These are phyloP conservation scores for Kwoniella bestiolae DNA, from an alignment of 768 basidiomycete species.

Conservation along the genomic window DNA sequence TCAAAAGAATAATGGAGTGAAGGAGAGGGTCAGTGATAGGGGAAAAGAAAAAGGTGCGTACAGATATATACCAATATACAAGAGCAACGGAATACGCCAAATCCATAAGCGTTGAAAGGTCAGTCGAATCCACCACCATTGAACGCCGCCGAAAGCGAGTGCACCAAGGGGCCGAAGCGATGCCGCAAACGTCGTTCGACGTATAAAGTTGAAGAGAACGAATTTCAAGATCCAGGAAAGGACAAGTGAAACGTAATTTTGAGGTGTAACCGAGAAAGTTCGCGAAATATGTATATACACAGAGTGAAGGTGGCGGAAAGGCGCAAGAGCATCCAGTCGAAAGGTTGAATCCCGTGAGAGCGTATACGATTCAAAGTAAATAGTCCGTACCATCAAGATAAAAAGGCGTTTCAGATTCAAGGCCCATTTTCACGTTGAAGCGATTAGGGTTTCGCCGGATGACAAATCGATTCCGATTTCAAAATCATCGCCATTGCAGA, in stretches of 20 bases:
- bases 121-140: conserved; percentile 15
- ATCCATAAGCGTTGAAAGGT: conserved; percentile 27
- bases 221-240: neutral
- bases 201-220: neutral
- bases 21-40: conserved; percentile 5
- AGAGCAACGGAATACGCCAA: conserved; percentile 8
- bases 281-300: neutral
- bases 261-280: neutral
- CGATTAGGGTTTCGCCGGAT: neutral
- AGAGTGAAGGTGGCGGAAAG: neutral
- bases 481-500: neutral
- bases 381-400: neutral
- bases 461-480: neutral
- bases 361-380: neutral
- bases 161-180: conserved; percentile 14
- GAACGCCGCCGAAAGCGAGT: conserved; percentile 5
- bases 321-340: neutral
- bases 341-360: neutral
- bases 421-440: neutral
- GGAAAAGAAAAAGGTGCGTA: conserved; percentile 18
- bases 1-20: conserved; percentile 2
- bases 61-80: conserved; percentile 23
- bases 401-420: neutral
- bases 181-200: conserved; percentile 3
- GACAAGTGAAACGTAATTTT: neutral